Base-by-base conservation (phyloP, 202 grass and related monocot species). In the Panicum virgatum region DNA sequence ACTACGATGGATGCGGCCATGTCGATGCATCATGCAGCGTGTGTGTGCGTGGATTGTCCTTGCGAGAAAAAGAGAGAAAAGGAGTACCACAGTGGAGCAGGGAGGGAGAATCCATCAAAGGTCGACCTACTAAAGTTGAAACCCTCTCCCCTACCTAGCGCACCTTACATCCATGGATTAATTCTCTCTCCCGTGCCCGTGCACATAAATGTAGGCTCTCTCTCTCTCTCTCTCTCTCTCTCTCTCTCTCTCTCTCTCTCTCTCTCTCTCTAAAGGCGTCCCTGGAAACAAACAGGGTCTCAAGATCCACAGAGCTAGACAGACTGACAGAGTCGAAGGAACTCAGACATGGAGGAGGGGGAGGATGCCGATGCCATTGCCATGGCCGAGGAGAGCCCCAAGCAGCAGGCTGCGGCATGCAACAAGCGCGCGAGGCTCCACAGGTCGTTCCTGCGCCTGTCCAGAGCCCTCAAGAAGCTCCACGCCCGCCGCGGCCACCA, bases 401-500 rank as follows among this genome's bases (percentile, higher is more conserved):
- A 52, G 27, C 4, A 51, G 5, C 2, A 34, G 32, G 19, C 27
- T 2, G 16, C 7, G 29, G 23, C 20, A 12, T 66, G 43, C 61
- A 79, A 66, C 45, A 79, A 66, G 44, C 44, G 30, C 3, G 40
- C 58, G 19, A 48, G 58, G 40, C 45, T 51, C 12, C 54, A 58
- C 54, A 77, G 15, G 23, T 46, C 74, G 11, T 46, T 77, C 56
- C 25, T 18, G 12, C 47, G 26, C 62, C 38, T 80, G 19, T 66
- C 62, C 77, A 80, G 18, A 4, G 56, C 53, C 7, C 68, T 82
- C 42, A 72, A 50, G 40, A 82, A 73, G 56, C 80, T 82, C 68
- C 68, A 81, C 19, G 36, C 36, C 50, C 36, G 77, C 14, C 48
- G 36, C 34, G 7, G 18, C 9, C 57, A 60, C 12, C 53, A 57